phyloP scores from a whole-genome alignment of 768 basidiomycete species.

The Kwoniella sp. region DNA sequence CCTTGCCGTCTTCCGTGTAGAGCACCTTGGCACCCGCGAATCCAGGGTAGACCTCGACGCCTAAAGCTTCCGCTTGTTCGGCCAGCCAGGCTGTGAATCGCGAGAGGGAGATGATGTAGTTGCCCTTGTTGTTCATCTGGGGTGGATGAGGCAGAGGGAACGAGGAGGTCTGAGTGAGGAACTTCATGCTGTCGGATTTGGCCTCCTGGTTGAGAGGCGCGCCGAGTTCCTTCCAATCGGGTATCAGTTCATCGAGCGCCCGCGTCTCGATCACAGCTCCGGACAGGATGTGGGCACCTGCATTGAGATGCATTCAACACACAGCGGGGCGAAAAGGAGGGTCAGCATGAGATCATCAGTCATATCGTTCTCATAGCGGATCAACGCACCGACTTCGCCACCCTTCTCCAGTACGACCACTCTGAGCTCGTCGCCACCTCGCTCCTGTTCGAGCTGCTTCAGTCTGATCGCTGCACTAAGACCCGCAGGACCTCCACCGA shows the following conservation, averaged over 20 bases:
- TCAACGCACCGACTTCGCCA: conserved; percentile 75
- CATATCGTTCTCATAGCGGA: not conserved
- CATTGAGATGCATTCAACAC: not conserved
- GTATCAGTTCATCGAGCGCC: conserved; percentile 86
- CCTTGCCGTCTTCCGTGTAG: conserved; percentile 65
- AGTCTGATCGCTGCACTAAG: conserved; percentile 92
- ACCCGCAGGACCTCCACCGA: conserved; percentile 93
- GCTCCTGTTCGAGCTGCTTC: conserved; percentile 84
- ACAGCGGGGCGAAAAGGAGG: not conserved
- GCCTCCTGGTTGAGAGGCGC: conserved; percentile 84
- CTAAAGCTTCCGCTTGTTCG: conserved; percentile 74
- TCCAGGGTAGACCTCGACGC: conserved; percentile 95
- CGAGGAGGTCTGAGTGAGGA: conserved; percentile 69
- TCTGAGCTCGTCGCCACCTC: conserved; percentile 71
- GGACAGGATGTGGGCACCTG: conserved; percentile 91
- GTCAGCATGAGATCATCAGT: not conserved
- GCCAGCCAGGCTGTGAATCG: conserved; percentile 88
- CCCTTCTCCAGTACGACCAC: conserved; percentile 97
- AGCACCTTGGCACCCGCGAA: conserved; percentile 89
- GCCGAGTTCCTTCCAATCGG: conserved; percentile 72
- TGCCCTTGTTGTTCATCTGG: conserved; percentile 93
- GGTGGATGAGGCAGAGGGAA: conserved; percentile 92
- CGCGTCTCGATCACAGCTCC: conserved; percentile 93
- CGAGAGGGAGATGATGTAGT: conserved; percentile 88
- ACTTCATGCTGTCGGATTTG: conserved; percentile 78